phyloP scores from a whole-genome alignment of 2,329 filamentous ascomycete genomes.

The Harringtonia lauricola region DNA sequence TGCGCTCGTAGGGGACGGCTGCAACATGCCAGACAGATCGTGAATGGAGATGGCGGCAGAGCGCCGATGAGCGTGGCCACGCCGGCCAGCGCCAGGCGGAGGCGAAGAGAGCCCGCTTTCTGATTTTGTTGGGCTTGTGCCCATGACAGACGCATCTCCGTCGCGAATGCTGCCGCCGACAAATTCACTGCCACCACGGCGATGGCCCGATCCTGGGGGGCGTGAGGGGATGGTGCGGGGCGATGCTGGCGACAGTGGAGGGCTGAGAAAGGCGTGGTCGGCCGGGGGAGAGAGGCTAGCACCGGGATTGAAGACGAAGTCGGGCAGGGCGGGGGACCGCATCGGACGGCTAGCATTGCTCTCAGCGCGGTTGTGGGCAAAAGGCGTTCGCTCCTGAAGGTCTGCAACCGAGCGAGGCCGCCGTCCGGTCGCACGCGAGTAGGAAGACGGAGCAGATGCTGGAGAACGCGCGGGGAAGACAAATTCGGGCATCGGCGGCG shows the following conservation, averaged over 20 bases:
- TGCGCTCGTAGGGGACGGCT: slow-evolving; percentile 40
- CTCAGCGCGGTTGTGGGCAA: not conserved
- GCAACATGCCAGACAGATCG: slow-evolving; percentile 62
- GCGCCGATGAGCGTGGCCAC: slow-evolving; percentile 70
- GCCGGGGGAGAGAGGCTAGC: slow-evolving; percentile 19
- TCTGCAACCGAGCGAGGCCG: slow-evolving; percentile 44
- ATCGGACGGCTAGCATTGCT: slow-evolving; percentile 10
- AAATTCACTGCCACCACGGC: slow-evolving; percentile 76
- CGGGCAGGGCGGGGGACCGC: slow-evolving; percentile 34
- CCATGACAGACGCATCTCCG: slow-evolving; percentile 49
- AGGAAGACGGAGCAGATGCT: slow-evolving; percentile 33
- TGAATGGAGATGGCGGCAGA: slow-evolving; percentile 76
- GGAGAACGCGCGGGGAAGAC: slow-evolving; percentile 45
- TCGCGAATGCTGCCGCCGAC: slow-evolving; percentile 60
- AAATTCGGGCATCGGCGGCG: slow-evolving; percentile 53
- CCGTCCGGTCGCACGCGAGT: slow-evolving; percentile 35
- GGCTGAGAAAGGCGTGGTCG: slow-evolving; percentile 34
- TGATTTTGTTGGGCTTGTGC: slow-evolving; percentile 57
- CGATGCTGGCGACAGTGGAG: slow-evolving; percentile 43
- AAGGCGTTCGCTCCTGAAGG: slow-evolving; percentile 20
- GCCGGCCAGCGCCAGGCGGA: slow-evolving; percentile 35
- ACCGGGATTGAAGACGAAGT: slow-evolving; percentile 41
- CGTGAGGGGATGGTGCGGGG: slow-evolving; percentile 38
- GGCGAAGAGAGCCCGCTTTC: slow-evolving; percentile 48
- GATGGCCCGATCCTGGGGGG: slow-evolving; percentile 59